These are phyloP conservation scores for Barnettozyma hawaiiensis DNA, from an alignment of 1,139 yeast genomes.

Conservation along the genomic window DNA sequence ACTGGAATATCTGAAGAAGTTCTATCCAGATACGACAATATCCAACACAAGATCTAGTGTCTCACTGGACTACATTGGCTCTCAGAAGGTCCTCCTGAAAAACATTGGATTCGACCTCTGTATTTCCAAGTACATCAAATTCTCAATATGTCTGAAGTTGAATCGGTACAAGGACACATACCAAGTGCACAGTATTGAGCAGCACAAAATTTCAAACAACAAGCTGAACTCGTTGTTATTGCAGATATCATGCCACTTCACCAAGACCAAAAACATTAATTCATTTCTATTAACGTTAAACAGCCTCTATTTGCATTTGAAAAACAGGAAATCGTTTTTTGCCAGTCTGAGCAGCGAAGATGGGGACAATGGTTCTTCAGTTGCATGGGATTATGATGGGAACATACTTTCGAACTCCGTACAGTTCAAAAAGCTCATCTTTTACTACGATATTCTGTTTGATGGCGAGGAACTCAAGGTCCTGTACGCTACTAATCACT, in stretches of 20 bases:
- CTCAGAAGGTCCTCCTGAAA: slow-evolving; percentile 13
- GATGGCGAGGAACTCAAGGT: slow-evolving; percentile 1
- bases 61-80: slow-evolving; percentile 12
- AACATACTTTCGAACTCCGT: slow-evolving; percentile 1
- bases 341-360: neutral
- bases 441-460: slow-evolving; percentile 3
- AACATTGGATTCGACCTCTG: slow-evolving; percentile 15
- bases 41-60: slow-evolving; percentile 12
- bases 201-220: slow-evolving; percentile 18
- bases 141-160: slow-evolving; percentile 13
- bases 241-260: slow-evolving; percentile 7
- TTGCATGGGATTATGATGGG: slow-evolving; percentile 3
- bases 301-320: slow-evolving; percentile 12
- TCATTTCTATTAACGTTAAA: slow-evolving; percentile 16
- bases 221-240: slow-evolving; percentile 17
- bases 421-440: neutral
- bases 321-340: slow-evolving; percentile 2
- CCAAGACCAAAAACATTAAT: slow-evolving; percentile 17
- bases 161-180: slow-evolving; percentile 10
- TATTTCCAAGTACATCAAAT: slow-evolving; percentile 10
- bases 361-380: neutral
- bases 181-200: slow-evolving; percentile 11
- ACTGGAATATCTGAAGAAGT: slow-evolving; percentile 17
- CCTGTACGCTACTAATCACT: slow-evolving; percentile 1
- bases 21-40: slow-evolving; percentile 20